phyloP scores from a whole-genome alignment of 371 early-diverging fungal species.

The Mucor sp. region DNA sequence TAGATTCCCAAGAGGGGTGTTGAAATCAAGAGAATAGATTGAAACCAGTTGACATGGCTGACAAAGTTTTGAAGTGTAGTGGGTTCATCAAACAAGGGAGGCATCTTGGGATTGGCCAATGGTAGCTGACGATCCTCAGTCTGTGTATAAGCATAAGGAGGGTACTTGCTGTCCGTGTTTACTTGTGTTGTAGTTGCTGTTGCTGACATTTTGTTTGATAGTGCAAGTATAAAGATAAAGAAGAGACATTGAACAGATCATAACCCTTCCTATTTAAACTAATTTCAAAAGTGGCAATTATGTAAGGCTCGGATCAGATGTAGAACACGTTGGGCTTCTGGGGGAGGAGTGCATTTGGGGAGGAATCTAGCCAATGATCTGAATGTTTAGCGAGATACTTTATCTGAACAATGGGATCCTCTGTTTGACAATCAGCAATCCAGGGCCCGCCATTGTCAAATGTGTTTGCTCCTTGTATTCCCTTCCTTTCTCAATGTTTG shows the following conservation, averaged over 20 bases:
- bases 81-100: conserved; percentile 58
- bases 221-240: neutral
- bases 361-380: conserved; percentile 6
- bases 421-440: neutral
- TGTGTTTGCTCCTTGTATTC: neutral
- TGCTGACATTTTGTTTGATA: conserved; percentile 6
- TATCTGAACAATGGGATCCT: neutral
- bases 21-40: conserved; percentile 66
- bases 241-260: neutral
- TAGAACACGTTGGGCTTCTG: conserved; percentile 17
- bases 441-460: neutral
- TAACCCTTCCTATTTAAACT: neutral
- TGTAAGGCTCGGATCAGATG: neutral
- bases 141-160: conserved; percentile 39
- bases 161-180: conserved; percentile 4
- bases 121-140: conserved; percentile 48
- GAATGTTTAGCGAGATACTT: too few species aligned
- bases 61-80: conserved; percentile 52
- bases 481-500: neutral
- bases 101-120: conserved; percentile 31
- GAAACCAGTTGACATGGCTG: conserved; percentile 80
- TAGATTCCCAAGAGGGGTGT: conserved; percentile 88
- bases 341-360: conserved; percentile 10
- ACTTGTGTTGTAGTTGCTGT: conserved; percentile 2
- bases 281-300: neutral